A percentile compares a stretch with the other conserved stretches of the same genome.
These are phyloP conservation scores for Celoporthe dispersa DNA, from an alignment of 2,329 filamentous ascomycete species.

Conservation along the genomic window DNA sequence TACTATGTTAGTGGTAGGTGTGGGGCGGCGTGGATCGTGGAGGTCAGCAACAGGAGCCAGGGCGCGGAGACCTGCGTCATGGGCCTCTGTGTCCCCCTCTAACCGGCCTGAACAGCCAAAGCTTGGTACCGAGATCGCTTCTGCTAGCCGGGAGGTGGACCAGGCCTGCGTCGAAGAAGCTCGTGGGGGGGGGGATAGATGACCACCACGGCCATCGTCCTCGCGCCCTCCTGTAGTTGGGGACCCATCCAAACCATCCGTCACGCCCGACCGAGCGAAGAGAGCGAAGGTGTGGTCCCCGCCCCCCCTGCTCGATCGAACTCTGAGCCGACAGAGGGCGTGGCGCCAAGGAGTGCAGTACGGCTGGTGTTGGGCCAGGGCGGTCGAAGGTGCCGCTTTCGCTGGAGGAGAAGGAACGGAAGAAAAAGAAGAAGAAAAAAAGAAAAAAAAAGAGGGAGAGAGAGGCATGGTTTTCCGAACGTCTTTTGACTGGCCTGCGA, in stretches of 20 bases:
- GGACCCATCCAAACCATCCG: not conserved
- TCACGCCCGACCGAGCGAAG: not conserved
- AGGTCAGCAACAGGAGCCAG: not conserved
- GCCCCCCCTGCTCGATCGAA: not conserved
- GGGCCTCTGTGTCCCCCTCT: too few species aligned
- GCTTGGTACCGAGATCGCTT: not conserved
- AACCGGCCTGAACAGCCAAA: not conserved
- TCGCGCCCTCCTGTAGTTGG: not conserved
- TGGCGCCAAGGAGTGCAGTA: not conserved
- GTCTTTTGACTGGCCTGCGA: not conserved
- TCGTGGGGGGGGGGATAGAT: not conserved
- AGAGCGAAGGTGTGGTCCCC: too few species aligned
- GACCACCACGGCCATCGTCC: not conserved
- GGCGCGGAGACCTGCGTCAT: not conserved
- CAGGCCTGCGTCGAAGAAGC: not conserved
- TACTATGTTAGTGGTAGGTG: not conserved
- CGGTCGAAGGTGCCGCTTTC: not conserved
- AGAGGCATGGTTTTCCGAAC: not conserved
- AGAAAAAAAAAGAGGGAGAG: too few species aligned
- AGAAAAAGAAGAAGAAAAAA: not conserved
- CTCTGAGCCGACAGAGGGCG: not conserved
- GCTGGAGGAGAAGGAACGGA: not conserved
- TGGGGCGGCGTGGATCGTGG: not conserved
- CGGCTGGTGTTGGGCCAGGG: not conserved
- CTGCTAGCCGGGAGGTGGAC: not conserved